These are phyloP conservation scores for Podochytrium sp. DNA, from an alignment of 192 early-diverging fungal species.

Conservation along the genomic window DNA sequence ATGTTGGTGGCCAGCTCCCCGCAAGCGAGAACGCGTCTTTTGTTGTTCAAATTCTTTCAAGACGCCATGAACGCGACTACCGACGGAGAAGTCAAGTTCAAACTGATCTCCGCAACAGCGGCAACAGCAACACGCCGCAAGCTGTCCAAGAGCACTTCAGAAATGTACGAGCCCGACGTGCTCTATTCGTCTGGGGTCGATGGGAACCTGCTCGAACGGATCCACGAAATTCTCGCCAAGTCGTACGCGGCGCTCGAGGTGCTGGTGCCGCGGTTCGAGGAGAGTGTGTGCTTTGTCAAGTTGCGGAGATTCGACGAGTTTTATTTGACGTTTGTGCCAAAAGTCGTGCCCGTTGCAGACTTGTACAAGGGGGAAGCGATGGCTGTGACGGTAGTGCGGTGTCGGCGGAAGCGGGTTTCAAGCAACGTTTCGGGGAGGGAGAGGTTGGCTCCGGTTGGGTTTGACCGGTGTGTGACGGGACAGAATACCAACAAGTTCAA, in stretches of 20 bases:
- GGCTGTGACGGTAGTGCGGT: slow-evolving; percentile 34
- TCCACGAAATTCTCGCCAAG: slow-evolving; percentile 13
- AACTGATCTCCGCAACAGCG: neutral
- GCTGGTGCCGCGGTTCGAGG: neutral
- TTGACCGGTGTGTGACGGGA: neutral
- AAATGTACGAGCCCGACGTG: neutral
- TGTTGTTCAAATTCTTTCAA: slow-evolving; percentile 39
- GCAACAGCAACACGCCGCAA: slow-evolving; percentile 3
- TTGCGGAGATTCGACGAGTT: slow-evolving; percentile 37
- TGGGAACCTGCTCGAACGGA: slow-evolving; percentile 33
- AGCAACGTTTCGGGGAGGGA: slow-evolving; percentile 25
- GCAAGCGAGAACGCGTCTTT: slow-evolving; percentile 19
- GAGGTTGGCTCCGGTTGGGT: slow-evolving; percentile 5
- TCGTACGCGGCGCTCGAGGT: neutral
- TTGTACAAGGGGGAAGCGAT: neutral
- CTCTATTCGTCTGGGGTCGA: neutral
- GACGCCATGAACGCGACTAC: slow-evolving; percentile 29
- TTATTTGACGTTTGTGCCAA: slow-evolving; percentile 41
- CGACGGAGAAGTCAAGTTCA: slow-evolving; percentile 37
- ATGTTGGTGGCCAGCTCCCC: slow-evolving; percentile 4
- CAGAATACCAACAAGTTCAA: neutral
- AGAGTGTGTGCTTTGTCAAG: slow-evolving; percentile 47
- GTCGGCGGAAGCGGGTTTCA: slow-evolving; percentile 21
- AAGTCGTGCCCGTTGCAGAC: neutral
- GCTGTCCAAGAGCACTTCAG: neutral